Evolutionary conservation across 257 asterid species (phyloP), one percentile per base, ranked within the genome.

Genomic region (Datura wrightii): DNA sequence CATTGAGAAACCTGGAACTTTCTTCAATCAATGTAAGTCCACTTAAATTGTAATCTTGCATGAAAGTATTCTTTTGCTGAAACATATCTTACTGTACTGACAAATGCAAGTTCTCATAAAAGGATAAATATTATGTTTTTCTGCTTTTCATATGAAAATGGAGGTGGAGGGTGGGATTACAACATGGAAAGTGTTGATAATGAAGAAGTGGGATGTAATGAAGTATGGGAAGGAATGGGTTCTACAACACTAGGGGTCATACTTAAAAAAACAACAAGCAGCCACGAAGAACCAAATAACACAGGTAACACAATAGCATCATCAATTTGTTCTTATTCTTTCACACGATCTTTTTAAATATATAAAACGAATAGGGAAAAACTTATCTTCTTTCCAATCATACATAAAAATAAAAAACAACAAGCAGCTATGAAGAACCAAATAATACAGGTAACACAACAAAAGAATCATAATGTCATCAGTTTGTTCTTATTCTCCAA

Each of bases 141-240:
- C 46, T 69, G 24, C 31, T 10, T 85, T 69, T 87, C 91, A 95
- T 98, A 94, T 89, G 92, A 92, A 82, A 93, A 93, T 85, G 98
- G 99, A 10, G 90, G 91, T 63, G 98, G 98, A 62, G 93, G 94
- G 97, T 94, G 99, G 99, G 95, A 90, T 69, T 90, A 86, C 84
- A 84, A 90, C 41, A 96, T 91, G 98, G 98, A 91, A 92, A 98
- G 98, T 44, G 92, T 96, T 24, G 99, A 93, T 87, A 90, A 90
- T 67, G 98, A 96, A 89, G 96, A 92, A 88, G 96, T 96, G 6
- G 99, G 99, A 0, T 91, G 89, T 90, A 88, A 50, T 50, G 94
- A 93, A 14, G 90, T 56, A 9, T 96, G 99, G 99, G 99, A 96
- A 82, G 97, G 97, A 67, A 85, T 91, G 85, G 97, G 97, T 24